Conservation (phyloP, 2,329 filamentous ascomycete species). For the Talaromyces marneffei region DNA sequence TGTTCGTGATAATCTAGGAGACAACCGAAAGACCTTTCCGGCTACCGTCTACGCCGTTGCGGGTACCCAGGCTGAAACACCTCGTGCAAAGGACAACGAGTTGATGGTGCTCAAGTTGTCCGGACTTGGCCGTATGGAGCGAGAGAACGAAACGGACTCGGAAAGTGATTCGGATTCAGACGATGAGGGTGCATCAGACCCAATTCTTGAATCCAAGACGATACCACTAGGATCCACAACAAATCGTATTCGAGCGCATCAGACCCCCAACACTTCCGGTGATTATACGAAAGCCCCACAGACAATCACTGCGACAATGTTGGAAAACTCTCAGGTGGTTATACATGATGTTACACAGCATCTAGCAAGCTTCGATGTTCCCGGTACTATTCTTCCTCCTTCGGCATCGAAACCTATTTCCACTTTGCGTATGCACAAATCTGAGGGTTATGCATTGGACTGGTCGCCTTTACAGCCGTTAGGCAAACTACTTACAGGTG, state of each 20-base stretch:
- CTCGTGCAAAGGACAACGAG: constrained; percentile 76
- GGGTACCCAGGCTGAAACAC: constrained; percentile 81
- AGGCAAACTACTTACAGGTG: constrained; percentile 84
- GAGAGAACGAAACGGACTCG: constrained; percentile 60
- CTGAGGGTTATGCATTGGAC: constrained; percentile 93
- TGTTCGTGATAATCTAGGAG: constrained; percentile 75
- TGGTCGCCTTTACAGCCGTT: constrained; percentile 80
- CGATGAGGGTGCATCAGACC: constrained; percentile 69
- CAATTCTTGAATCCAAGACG: constrained; percentile 85
- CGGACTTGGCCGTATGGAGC: constrained; percentile 80
- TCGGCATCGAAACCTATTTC: constrained; percentile 83
- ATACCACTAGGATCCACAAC: constrained; percentile 84
- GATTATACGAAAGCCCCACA: constrained; percentile 67
- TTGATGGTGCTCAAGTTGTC: constrained; percentile 96
- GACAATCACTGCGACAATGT: constrained; percentile 86
- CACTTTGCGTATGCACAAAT: constrained; percentile 84
- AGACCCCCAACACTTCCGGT: constrained; percentile 58
- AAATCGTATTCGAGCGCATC: constrained; percentile 86
- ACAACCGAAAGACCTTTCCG: constrained; percentile 87
- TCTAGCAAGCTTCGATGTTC: constrained; percentile 81
- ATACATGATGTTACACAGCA: constrained; percentile 94
- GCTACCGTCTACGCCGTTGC: constrained; percentile 92
- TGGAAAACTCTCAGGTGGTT: constrained; percentile 78
- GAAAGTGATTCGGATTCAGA: constrained; percentile 66
- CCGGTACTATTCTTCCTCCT: constrained; percentile 71